Evolutionary conservation across 257 asterid species (phyloP).

Genomic region (Salvia miltiorrhiza): DNA sequence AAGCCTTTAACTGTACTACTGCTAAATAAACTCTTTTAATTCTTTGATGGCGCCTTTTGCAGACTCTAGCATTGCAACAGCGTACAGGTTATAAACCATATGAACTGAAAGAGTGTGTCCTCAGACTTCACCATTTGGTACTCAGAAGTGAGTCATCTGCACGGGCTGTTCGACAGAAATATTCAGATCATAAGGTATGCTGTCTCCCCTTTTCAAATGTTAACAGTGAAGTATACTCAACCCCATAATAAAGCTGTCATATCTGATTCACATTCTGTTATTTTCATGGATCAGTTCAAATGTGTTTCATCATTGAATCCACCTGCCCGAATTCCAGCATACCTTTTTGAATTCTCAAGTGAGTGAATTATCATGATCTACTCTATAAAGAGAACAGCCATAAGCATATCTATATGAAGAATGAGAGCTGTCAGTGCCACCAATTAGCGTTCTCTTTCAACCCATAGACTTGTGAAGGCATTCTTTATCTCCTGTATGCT

Average conservation of each 20-base stretch:
- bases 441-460: background rate
- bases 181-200: constrained; percentile 49
- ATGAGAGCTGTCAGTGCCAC: background rate
- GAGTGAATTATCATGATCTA: constrained; percentile 22
- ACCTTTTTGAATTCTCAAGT: constrained; percentile 31
- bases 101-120: constrained; percentile 64
- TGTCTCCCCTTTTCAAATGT: background rate
- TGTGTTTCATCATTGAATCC: constrained; percentile 38
- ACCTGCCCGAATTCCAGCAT: constrained; percentile 32
- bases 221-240: background rate
- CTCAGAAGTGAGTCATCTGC: constrained; percentile 31
- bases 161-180: constrained; percentile 42
- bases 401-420: background rate
- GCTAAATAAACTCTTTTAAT: background rate
- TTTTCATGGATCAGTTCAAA: constrained; percentile 42
- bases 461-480: background rate
- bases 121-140: constrained; percentile 41
- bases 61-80: constrained; percentile 58
- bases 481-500: background rate
- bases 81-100: constrained; percentile 57
- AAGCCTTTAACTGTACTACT: background rate
- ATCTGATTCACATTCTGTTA: constrained; percentile 11
- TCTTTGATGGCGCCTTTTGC: constrained; percentile 14
- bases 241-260: background rate
- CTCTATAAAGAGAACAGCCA: background rate